phyloP scores from a whole-genome alignment of 2,329 filamentous ascomycete genomes.

The Claviceps sorghi region DNA sequence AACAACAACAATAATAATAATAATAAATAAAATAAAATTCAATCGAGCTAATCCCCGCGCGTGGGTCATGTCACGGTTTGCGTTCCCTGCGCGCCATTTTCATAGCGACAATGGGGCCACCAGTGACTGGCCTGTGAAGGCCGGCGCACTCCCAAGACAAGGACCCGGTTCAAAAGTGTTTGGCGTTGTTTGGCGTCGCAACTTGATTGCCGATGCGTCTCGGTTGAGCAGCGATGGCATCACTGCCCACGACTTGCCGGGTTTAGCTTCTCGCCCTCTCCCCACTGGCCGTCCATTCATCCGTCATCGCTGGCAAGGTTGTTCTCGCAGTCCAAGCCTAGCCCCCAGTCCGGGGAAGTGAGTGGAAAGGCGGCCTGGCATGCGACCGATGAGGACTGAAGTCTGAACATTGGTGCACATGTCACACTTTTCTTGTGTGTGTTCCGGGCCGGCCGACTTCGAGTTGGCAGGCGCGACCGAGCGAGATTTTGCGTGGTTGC shows the following conservation, averaged over 20 bases:
- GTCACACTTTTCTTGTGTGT: constrained; percentile 3
- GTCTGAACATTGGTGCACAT: constrained; percentile 5
- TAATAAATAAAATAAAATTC: too few species aligned
- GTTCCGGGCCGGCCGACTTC: neutral
- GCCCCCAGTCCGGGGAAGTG: constrained; percentile 4
- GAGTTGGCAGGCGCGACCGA: constrained; percentile 2
- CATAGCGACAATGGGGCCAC: neutral
- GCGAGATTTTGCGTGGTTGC: neutral
- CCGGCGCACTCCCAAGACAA: neutral
- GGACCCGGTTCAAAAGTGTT: neutral
- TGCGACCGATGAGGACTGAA: neutral
- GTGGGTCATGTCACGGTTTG: neutral
- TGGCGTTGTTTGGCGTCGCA: neutral
- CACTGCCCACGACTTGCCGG: constrained; percentile 2
- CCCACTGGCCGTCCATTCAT: constrained; percentile 3
- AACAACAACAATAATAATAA: too few species aligned
- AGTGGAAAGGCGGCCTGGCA: neutral
- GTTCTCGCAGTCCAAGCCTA: neutral
- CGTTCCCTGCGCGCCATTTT: neutral
- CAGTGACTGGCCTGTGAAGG: neutral
- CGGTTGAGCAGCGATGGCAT: neutral
- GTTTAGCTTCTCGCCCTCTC: constrained; percentile 1
- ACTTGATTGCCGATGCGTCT: neutral
- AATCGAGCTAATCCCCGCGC: too few species aligned
- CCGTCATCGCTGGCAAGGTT: constrained; percentile 2